Percentiles rank a stretch among this genome's conserved stretches.
Evolutionary conservation across 108 stramenopile genomes (phyloP).

Genomic region (Epipyxis sp.): DNA sequence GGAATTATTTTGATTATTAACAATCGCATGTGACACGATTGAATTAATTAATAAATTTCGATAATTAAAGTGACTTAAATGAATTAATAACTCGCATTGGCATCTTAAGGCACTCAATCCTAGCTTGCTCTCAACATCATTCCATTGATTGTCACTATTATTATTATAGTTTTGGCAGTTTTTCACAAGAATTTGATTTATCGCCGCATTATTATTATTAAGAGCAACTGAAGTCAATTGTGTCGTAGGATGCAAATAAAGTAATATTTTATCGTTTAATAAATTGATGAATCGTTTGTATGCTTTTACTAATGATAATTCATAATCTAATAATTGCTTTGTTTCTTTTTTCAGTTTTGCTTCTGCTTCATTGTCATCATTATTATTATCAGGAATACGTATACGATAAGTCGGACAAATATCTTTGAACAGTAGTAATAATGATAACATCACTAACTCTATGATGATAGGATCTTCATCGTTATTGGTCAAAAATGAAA

Average conservation of each 20-base stretch:
- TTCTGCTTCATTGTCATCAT: not conserved
- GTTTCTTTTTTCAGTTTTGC: conserved; percentile 23
- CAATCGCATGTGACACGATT: not conserved
- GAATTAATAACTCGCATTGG: conserved; percentile 21
- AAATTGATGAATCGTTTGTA: not conserved
- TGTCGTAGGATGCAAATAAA: not conserved
- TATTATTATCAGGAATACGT: not conserved
- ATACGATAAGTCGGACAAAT: conserved; percentile 35
- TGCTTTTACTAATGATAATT: not conserved
- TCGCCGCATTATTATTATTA: too few relatives aligned
- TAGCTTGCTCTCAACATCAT: too few relatives aligned
- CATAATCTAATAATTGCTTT: conserved; percentile 6
- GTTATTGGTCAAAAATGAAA: too few relatives aligned
- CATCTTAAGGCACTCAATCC: conserved; percentile 12
- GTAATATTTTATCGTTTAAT: not conserved
- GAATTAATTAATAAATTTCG: not conserved
- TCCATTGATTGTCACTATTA: too few relatives aligned
- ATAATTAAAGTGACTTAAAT: conserved; percentile 15
- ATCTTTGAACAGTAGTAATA: conserved; percentile 22
- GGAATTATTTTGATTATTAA: not conserved
- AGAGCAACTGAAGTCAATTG: too few relatives aligned
- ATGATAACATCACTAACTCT: conserved; percentile 15
- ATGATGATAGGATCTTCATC: not conserved
- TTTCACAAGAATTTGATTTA: too few relatives aligned
- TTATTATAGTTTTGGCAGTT: too few relatives aligned